Percentiles rank a stretch among this genome's conserved stretches.
Evolutionary conservation across 305 asterid genomes (phyloP).

Genomic region (Rubia tinctorum): DNA sequence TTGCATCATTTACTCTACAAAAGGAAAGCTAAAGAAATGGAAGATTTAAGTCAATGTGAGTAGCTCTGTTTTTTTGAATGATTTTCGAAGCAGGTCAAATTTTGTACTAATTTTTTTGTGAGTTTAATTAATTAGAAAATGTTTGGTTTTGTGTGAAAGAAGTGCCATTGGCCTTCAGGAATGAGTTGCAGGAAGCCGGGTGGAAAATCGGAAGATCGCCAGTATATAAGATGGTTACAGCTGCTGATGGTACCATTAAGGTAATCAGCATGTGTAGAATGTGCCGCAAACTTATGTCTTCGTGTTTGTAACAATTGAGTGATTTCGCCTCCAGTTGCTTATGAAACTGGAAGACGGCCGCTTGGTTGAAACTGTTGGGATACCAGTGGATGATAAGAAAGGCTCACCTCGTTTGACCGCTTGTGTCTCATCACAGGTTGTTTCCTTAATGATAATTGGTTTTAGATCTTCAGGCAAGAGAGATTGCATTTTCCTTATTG

Average conservation of each 20-base stretch:
- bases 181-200: constrained; percentile 73
- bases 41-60: constrained; percentile 75
- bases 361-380: constrained; percentile 97
- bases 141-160: constrained; percentile 22
- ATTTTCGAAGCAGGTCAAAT: background rate
- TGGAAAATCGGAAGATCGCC: constrained; percentile 89
- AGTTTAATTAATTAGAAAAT: background rate
- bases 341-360: constrained; percentile 72
- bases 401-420: constrained; percentile 88
- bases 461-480: background rate
- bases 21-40: constrained; percentile 72
- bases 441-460: constrained; percentile 14
- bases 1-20: constrained; percentile 80
- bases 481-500: background rate
- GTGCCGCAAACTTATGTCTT: background rate
- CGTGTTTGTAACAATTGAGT: background rate
- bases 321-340: constrained; percentile 54
- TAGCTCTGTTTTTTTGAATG: background rate
- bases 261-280: constrained; percentile 29
- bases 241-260: constrained; percentile 95
- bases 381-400: constrained; percentile 64
- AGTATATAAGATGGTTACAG: constrained; percentile 52
- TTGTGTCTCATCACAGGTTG: constrained; percentile 95
- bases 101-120: background rate
- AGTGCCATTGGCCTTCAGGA: constrained; percentile 92